Conservation (phyloP, 2,329 filamentous ascomycete species). For the Diaporthe ilicicola region DNA sequence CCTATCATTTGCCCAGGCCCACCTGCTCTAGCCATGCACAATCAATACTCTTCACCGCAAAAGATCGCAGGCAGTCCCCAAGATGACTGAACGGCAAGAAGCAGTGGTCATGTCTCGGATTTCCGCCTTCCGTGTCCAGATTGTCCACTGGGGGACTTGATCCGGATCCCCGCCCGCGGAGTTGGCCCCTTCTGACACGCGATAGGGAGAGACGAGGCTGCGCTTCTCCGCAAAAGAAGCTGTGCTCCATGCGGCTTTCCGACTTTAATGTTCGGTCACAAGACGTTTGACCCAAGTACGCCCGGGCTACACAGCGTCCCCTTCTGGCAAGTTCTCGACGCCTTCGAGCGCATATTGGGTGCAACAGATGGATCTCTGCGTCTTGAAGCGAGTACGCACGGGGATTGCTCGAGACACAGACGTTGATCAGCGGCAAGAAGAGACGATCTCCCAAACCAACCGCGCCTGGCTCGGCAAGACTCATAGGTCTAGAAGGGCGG, state of each 20-base stretch:
- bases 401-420: neutral
- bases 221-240: neutral
- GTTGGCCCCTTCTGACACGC: neutral
- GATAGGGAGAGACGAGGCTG: neutral
- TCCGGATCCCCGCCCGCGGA: conserved; percentile 9
- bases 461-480: neutral
- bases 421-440: conserved; percentile 4
- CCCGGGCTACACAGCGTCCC: conserved; percentile 5
- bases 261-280: conserved; percentile 18
- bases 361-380: neutral
- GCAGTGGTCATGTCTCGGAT: conserved; percentile 19
- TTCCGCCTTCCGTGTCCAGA: conserved; percentile 5
- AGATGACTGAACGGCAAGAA: conserved; percentile 8
- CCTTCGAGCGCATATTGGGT: conserved; percentile 10
- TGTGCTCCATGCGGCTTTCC: neutral
- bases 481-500: neutral
- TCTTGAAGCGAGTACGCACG: neutral
- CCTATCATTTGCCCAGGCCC: neutral
- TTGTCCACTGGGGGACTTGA: neutral
- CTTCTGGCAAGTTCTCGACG: conserved; percentile 18
- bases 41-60: conserved; percentile 16
- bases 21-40: neutral
- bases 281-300: conserved; percentile 8
- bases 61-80: neutral
- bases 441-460: neutral